These are phyloP conservation scores for Trametes sp. DNA, from an alignment of 1,284 basidiomycete species.

Conservation along the genomic window DNA sequence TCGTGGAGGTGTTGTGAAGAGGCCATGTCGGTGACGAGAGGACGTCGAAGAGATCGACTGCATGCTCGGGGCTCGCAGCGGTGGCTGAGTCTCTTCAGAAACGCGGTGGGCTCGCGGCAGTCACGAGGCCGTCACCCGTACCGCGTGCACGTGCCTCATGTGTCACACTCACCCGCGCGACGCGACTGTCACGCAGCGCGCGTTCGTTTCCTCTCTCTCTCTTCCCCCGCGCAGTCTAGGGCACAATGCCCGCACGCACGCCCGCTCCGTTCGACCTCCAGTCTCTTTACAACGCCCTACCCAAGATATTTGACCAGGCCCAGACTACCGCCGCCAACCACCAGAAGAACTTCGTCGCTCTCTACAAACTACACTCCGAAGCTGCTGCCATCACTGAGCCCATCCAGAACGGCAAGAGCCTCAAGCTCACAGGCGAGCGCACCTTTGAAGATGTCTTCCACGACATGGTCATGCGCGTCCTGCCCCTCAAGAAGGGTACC, in stretches of 20 bases:
- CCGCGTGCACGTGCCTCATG: conserved; percentile 24
- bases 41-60: background rate
- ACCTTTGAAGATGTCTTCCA: conserved; percentile 82
- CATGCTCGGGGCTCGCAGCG: background rate
- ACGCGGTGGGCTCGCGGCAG: conserved; percentile 12
- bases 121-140: conserved; percentile 9
- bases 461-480: conserved; percentile 72
- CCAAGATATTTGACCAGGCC: conserved; percentile 82
- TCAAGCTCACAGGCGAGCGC: conserved; percentile 80
- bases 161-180: conserved; percentile 22
- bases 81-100: background rate
- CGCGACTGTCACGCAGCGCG: conserved; percentile 14
- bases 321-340: conserved; percentile 88
- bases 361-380: conserved; percentile 84
- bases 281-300: conserved; percentile 45
- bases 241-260: conserved; percentile 44
- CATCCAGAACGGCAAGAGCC: conserved; percentile 56
- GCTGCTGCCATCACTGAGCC: conserved; percentile 66
- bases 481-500: conserved; percentile 88
- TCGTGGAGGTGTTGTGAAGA: conserved; percentile 18
- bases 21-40: conserved; percentile 12
- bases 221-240: background rate
- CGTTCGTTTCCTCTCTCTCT: conserved; percentile 1
- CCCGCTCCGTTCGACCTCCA: conserved; percentile 44
- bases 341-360: conserved; percentile 89